Conservation (phyloP, 257 asterid genomes). For the Nicotiana noctiflora region DNA sequence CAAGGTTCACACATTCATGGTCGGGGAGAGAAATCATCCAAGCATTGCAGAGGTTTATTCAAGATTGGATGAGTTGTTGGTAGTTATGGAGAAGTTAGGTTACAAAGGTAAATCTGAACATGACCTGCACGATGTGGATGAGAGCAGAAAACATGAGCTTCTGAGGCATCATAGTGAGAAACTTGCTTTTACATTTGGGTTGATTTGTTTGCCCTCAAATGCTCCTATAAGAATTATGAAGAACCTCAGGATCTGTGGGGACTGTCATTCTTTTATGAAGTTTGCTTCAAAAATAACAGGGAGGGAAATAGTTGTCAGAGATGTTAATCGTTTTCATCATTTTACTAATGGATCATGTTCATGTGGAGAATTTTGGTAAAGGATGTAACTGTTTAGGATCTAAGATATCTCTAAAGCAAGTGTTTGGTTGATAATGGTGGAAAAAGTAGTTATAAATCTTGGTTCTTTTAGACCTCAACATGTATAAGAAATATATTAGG, state of each 20-base stretch:
- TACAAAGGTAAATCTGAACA: slow-evolving; percentile 58
- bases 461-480: background rate
- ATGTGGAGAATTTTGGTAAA: slow-evolving; percentile 83
- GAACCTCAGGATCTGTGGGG: slow-evolving; percentile 89
- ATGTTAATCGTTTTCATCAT: slow-evolving; percentile 82
- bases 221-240: slow-evolving; percentile 85
- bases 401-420: background rate
- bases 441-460: background rate
- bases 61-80: slow-evolving; percentile 46
- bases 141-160: slow-evolving; percentile 52
- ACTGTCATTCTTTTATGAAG: slow-evolving; percentile 90
- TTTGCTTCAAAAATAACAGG: slow-evolving; percentile 54
- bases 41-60: slow-evolving; percentile 53
- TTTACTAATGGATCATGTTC: slow-evolving; percentile 65
- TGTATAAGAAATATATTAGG: background rate
- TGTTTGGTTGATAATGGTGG: background rate
- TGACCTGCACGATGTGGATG: slow-evolving; percentile 75
- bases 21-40: slow-evolving; percentile 62
- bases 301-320: slow-evolving; percentile 74
- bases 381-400: background rate
- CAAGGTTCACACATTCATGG: slow-evolving; percentile 75
- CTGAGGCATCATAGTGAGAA: slow-evolving; percentile 88
- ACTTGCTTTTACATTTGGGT: slow-evolving; percentile 72
- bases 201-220: slow-evolving; percentile 54
- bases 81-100: slow-evolving; percentile 59